Conservation (phyloP, 1,139 yeast genomes). For the Geotrichum aggregatum region DNA sequence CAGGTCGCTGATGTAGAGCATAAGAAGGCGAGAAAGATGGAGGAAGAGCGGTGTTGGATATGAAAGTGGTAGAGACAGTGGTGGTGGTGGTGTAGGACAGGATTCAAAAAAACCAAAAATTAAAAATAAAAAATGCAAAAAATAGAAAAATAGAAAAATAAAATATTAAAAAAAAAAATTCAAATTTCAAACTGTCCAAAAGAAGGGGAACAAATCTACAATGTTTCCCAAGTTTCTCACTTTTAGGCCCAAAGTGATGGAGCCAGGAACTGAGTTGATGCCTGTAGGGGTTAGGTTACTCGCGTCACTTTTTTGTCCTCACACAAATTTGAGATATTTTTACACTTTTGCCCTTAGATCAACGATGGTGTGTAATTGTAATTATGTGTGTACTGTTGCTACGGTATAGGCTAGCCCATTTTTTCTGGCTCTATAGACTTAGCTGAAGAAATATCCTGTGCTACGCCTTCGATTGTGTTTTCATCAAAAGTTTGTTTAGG, state of each 20-base stretch:
- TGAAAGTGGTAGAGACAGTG: neutral
- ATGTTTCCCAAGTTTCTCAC: too few species aligned
- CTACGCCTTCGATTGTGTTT: neutral
- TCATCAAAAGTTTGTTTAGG: conserved; percentile 53
- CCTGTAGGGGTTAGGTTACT: neutral
- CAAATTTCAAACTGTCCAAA: neutral
- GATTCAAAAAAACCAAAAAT: neutral
- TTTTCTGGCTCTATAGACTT: too few species aligned
- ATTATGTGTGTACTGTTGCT: too few species aligned
- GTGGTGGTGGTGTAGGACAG: neutral
- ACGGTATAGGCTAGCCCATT: too few species aligned
- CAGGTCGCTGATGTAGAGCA: neutral
- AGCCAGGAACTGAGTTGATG: neutral
- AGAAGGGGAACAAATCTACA: neutral
- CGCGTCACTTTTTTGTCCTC: too few species aligned
- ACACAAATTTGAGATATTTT: too few species aligned
- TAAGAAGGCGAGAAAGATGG: neutral
- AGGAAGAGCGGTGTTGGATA: neutral
- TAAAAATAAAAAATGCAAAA: neutral
- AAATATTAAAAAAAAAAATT: neutral
- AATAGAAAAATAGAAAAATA: neutral
- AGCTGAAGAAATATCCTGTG: neutral
- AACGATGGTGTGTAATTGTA: too few species aligned
- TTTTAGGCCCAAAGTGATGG: neutral
- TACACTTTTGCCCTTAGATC: too few species aligned